Evolutionary conservation across 2,329 filamentous ascomycete species (phyloP), one percentile per base, ranked within the genome.

Genomic region (Colletotrichum musicola): DNA sequence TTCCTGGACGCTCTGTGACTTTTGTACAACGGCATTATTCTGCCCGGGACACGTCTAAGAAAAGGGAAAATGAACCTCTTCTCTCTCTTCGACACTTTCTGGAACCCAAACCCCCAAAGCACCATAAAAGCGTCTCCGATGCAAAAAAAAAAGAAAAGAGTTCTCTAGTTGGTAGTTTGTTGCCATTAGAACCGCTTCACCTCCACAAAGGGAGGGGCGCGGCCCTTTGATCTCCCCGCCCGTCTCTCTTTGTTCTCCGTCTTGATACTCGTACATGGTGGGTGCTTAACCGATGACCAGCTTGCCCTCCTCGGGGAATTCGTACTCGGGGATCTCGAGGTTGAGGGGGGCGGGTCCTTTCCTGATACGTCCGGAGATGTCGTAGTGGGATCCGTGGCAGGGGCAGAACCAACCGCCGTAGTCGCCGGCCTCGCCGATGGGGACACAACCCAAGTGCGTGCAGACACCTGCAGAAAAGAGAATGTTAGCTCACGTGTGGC

Each of bases 321-420:
- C 93, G 88, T 98, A 97, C 78, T 84, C 81, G 74, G 95, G 96
- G 75, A 98, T 90, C 87, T 98, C 96, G 80, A 99, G 90, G 89
- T 99, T 99, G 79, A 99, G 90, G 74, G 96, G 96, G 71, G 96
- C 96, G 72, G 96, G 96, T 74, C 96, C 96, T 89, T 93, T 98
- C 87, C 96, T 92, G 89, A 97, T 93, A 84, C 96, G 94, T 82
- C 96, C 96, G 73, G 95, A 98, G 83, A 99, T 98, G 82, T 99
- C 96, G 90, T 99, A 99, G 89, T 99, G 96, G 76, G 95, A 98
- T 83, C 96, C 96, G 90, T 99, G 96, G 93, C 96, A 99, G 74
- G 96, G 96, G 88, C 96, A 99, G 92, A 99, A 99, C 96, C 96
- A 99, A 80, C 96, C 96, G 81, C 96, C 96, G 79, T 87, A 99